Conservation (phyloP, 192 early-diverging fungal species). For the Coemansia nantahalensis region DNA sequence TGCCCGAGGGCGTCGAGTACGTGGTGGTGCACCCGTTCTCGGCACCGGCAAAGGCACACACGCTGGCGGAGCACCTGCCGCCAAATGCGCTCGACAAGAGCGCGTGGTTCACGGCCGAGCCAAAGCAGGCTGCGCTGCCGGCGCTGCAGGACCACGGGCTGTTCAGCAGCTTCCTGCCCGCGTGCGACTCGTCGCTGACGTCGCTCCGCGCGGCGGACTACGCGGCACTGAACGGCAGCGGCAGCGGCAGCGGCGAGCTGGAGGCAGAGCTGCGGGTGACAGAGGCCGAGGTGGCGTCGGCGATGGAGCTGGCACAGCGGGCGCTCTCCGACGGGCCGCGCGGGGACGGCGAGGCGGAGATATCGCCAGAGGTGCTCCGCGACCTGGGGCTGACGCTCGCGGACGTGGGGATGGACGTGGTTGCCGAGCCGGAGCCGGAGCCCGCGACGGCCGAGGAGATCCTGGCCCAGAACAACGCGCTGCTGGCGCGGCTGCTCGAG, state of each 20-base stretch:
- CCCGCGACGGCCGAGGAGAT: conserved; percentile 29
- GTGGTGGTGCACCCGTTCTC: conserved; percentile 40
- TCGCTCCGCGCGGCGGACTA: conserved; percentile 10
- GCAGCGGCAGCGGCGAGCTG: not conserved
- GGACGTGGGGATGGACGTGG: conserved; percentile 14
- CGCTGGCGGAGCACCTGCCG: conserved; percentile 22
- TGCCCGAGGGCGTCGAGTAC: conserved; percentile 46
- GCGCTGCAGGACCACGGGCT: conserved; percentile 18
- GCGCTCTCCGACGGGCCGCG: conserved; percentile 2
- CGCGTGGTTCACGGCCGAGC: not conserved
- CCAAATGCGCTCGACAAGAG: conserved; percentile 1
- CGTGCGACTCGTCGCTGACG: conserved; percentile 28
- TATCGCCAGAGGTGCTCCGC: conserved; percentile 11
- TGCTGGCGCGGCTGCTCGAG: conserved; percentile 24
- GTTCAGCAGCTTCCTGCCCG: conserved; percentile 45
- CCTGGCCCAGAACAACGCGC: conserved; percentile 16
- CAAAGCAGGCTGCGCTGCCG: conserved; percentile 8
- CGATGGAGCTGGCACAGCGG: conserved; percentile 14
- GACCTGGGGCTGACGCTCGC: conserved; percentile 16
- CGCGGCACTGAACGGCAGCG: conserved; percentile 1
- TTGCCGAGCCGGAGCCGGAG: not conserved
- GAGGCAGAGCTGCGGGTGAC: not conserved
- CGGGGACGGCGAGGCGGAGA: not conserved
- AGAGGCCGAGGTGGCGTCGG: conserved; percentile 11
- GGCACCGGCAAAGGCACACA: conserved; percentile 3